Percentiles rank a stretch among this genome's conserved stretches.
Conservation (phyloP, 805 yeast genomes). For the Candida sakaeoensis region DNA sequence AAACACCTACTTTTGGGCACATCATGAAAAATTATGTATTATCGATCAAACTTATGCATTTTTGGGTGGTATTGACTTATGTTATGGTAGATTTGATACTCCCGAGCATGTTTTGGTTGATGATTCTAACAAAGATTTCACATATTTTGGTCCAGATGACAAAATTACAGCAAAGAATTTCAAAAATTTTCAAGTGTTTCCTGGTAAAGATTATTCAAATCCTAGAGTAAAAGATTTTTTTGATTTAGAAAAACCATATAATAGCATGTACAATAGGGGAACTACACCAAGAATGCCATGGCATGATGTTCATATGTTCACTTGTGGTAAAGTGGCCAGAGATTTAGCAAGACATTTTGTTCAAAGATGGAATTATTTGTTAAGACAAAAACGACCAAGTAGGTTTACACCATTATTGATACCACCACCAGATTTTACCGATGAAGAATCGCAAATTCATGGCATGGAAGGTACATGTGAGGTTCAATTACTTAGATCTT, state of each 20-base stretch:
- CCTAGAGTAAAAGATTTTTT: slow-evolving; percentile 88
- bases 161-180: slow-evolving; percentile 37
- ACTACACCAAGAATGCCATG: slow-evolving; percentile 94
- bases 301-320: slow-evolving; percentile 98
- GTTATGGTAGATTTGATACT: slow-evolving; percentile 94
- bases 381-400: slow-evolving; percentile 92
- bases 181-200: slow-evolving; percentile 64
- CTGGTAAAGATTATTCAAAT: slow-evolving; percentile 96
- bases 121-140: slow-evolving; percentile 47
- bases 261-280: slow-evolving; percentile 84
- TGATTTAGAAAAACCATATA: slow-evolving; percentile 79
- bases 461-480: slow-evolving; percentile 84
- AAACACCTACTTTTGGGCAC: slow-evolving; percentile 97
- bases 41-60: slow-evolving; percentile 87
- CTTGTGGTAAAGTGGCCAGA: slow-evolving; percentile 90
- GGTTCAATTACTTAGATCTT: slow-evolving; percentile 82
- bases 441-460: slow-evolving; percentile 60
- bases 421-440: slow-evolving; percentile 86
- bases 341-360: slow-evolving; percentile 92
- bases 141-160: slow-evolving; percentile 26
- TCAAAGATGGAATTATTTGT: slow-evolving; percentile 93
- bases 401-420: slow-evolving; percentile 86
- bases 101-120: slow-evolving; percentile 91
- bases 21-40: slow-evolving; percentile 88
- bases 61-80: slow-evolving; percentile 92